Evolutionary conservation across 345 rosid genomes (phyloP).

Genomic region (Clarkia xantiana): DNA sequence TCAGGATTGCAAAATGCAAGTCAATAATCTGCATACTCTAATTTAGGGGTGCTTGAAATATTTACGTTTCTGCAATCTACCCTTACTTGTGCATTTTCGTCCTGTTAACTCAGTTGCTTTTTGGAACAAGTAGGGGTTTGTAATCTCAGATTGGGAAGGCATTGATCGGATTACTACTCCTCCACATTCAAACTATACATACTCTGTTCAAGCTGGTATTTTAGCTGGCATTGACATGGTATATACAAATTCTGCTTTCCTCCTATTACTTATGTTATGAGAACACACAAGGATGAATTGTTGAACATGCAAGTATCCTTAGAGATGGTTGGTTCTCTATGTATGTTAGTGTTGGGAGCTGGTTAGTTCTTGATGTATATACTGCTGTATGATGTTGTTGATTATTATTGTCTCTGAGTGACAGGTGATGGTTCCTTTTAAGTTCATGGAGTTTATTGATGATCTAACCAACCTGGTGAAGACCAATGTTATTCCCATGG

Average conservation of each 20-base stretch:
- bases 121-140: slow-evolving; percentile 46
- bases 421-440: slow-evolving; percentile 87
- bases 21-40: too few species aligned
- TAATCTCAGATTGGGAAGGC: slow-evolving; percentile 94
- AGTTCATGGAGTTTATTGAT: slow-evolving; percentile 55
- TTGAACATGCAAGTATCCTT: too few species aligned
- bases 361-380: background rate
- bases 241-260: slow-evolving; percentile 3
- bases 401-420: slow-evolving; percentile 4
- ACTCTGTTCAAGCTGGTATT: slow-evolving; percentile 60
- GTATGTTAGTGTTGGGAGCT: too few species aligned
- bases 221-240: slow-evolving; percentile 96
- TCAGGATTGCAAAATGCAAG: too few species aligned
- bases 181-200: slow-evolving; percentile 59
- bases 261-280: background rate
- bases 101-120: too few species aligned
- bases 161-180: slow-evolving; percentile 76
- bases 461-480: slow-evolving; percentile 56
- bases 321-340: too few species aligned
- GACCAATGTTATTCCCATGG: slow-evolving; percentile 41
- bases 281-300: too few species aligned
- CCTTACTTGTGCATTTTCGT: too few species aligned
- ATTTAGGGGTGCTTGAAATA: too few species aligned
- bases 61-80: too few species aligned
- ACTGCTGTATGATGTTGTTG: background rate